These are phyloP conservation scores for Chrysoporthe puriensis DNA, from an alignment of 2,329 filamentous ascomycete species.

Conservation along the genomic window DNA sequence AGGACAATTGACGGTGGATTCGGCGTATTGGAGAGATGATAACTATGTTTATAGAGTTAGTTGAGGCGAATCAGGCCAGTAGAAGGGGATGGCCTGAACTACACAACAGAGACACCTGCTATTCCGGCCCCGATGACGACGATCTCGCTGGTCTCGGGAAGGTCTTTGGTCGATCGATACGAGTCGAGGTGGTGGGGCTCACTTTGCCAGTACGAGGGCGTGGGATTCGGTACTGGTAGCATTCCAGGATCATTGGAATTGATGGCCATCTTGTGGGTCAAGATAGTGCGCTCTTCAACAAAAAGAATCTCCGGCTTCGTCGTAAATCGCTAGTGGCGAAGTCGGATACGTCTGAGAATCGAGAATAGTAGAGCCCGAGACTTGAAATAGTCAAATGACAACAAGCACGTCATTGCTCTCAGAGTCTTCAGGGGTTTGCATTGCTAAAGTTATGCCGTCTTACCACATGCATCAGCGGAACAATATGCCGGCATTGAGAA, in stretches of 20 bases:
- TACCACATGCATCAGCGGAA: not conserved
- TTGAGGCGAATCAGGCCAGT: no score
- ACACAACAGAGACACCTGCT: constrained; percentile 27
- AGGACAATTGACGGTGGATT: constrained; percentile 21
- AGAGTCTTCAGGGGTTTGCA: not conserved
- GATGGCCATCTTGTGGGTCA: constrained; percentile 9
- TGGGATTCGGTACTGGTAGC: constrained; percentile 24
- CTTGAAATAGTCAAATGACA: no score
- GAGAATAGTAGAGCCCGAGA: no score
- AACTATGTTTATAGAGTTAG: not conserved
- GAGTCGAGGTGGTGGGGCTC: constrained; percentile 27
- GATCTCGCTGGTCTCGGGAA: constrained; percentile 18
- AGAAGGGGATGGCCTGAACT: not conserved
- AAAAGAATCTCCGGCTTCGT: no score
- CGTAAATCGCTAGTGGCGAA: no score
- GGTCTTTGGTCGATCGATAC: constrained; percentile 15
- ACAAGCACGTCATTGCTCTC: not conserved
- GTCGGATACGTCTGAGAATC: no score
- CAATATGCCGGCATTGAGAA: not conserved
- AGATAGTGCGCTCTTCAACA: not conserved
- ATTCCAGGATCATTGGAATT: not conserved
- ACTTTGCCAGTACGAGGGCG: constrained; percentile 26
- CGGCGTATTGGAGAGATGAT: constrained; percentile 21
- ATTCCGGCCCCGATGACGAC: constrained; percentile 25
- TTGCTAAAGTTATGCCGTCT: constrained; percentile 12